phyloP scores from a whole-genome alignment of 352 stramenopile species.

The Pythium volutum region DNA sequence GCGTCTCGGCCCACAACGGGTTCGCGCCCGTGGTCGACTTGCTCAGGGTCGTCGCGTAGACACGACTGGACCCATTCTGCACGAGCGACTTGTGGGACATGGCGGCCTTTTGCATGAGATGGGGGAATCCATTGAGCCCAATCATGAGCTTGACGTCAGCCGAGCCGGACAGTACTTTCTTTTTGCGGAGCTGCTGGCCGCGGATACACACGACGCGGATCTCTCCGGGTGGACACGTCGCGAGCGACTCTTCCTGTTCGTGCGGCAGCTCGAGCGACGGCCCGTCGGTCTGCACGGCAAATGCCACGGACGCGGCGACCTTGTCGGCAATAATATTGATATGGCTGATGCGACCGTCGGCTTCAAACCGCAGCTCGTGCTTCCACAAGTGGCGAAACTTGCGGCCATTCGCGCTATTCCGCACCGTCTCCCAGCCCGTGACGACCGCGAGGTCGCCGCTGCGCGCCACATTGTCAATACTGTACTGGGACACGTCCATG shows the following conservation, averaged over 20 bases:
- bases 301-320: slow-evolving; percentile 70
- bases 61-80: slow-evolving; percentile 52
- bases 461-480: slow-evolving; percentile 62
- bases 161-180: slow-evolving; percentile 43
- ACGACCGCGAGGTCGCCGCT: slow-evolving; percentile 73
- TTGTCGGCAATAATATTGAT: slow-evolving; percentile 87
- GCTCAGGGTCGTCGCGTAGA: slow-evolving; percentile 58
- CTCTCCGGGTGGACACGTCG: slow-evolving; percentile 71
- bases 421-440: slow-evolving; percentile 72
- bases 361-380: slow-evolving; percentile 78
- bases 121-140: slow-evolving; percentile 70
- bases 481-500: slow-evolving; percentile 73
- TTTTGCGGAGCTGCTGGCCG: slow-evolving; percentile 47
- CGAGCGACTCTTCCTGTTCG: slow-evolving; percentile 55
- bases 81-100: slow-evolving; percentile 38
- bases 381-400: slow-evolving; percentile 84
- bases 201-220: slow-evolving; percentile 81
- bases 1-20: slow-evolving; percentile 76
- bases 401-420: slow-evolving; percentile 58
- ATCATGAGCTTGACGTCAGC: slow-evolving; percentile 60
- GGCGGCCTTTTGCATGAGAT: slow-evolving; percentile 47
- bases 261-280: slow-evolving; percentile 57
- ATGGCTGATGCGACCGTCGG: slow-evolving; percentile 75
- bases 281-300: slow-evolving; percentile 56
- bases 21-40: slow-evolving; percentile 49